A percentile compares a stretch with the other conserved stretches of the same genome.
Evolutionary conservation across 352 stramenopile genomes (phyloP).

Genomic region (Thraustochytrium sp.): DNA sequence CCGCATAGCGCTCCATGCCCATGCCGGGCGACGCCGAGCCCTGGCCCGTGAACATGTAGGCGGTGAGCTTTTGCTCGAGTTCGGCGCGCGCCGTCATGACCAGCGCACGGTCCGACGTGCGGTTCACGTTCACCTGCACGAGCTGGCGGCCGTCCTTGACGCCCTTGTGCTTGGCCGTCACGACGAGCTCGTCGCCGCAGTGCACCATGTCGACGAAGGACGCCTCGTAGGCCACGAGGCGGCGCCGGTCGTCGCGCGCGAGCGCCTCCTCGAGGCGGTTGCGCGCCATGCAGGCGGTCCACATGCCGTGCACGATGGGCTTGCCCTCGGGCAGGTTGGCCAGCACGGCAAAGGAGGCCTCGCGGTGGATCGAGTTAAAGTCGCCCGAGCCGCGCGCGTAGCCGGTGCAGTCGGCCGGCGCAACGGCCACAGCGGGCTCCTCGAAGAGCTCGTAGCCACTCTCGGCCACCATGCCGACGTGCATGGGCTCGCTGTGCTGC

Average conservation of each 20-base stretch:
- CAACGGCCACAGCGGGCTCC: constrained; percentile 62
- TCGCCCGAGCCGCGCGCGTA: constrained; percentile 73
- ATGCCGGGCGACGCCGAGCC: constrained; percentile 70
- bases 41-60: constrained; percentile 76
- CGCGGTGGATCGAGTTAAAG: constrained; percentile 75
- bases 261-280: constrained; percentile 42
- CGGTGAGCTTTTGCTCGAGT: constrained; percentile 63
- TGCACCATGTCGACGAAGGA: constrained; percentile 80
- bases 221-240: constrained; percentile 63
- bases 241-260: neutral
- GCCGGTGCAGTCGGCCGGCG: constrained; percentile 59
- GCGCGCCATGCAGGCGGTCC: constrained; percentile 72
- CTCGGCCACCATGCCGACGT: neutral
- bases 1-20: constrained; percentile 77
- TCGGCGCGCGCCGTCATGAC: constrained; percentile 65
- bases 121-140: constrained; percentile 67
- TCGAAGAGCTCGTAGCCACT: constrained; percentile 50
- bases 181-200: constrained; percentile 66
- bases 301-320: constrained; percentile 78
- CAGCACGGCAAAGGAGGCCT: constrained; percentile 64
- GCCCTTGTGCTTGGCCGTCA: constrained; percentile 67
- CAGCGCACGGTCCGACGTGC: constrained; percentile 59
- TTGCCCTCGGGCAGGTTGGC: constrained; percentile 60
- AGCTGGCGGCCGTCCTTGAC: constrained; percentile 63
- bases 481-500: constrained; percentile 48